phyloP scores from a whole-genome alignment of 768 basidiomycete genomes.

The Rhodosporidiobolus sp. region DNA sequence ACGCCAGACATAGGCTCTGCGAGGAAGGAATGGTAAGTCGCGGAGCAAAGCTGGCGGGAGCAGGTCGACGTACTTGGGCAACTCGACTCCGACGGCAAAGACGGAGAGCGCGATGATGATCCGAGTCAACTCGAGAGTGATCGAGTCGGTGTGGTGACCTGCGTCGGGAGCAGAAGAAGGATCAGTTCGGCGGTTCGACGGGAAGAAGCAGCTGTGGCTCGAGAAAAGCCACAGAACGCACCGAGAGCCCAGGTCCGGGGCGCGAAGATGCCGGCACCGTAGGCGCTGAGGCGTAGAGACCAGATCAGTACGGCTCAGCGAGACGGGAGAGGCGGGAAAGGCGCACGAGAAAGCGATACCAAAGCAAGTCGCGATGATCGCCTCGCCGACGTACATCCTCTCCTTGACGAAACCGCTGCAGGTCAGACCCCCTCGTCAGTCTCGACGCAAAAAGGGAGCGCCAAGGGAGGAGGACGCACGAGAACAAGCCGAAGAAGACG shows the following conservation, averaged over 20 bases:
- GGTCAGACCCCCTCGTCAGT: neutral
- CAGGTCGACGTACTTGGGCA: constrained; percentile 58
- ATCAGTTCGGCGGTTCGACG: too few species aligned
- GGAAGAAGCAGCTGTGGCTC: neutral
- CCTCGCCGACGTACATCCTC: constrained; percentile 91
- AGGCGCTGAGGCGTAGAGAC: constrained; percentile 34
- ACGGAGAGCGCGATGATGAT: constrained; percentile 94
- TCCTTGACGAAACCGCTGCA: constrained; percentile 68
- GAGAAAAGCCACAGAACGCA: neutral
- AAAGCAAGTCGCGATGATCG: constrained; percentile 89
- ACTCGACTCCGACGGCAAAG: constrained; percentile 95
- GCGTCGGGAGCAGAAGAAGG: neutral
- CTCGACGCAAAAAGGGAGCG: neutral
- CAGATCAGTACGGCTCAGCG: neutral
- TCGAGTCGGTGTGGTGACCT: constrained; percentile 58
- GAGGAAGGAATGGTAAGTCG: neutral
- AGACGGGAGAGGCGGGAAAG: neutral
- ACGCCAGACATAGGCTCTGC: constrained; percentile 82
- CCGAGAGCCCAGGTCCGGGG: constrained; percentile 40
- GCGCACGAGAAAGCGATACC: constrained; percentile 57
- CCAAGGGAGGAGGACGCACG: constrained; percentile 23
- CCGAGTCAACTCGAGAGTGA: constrained; percentile 87
- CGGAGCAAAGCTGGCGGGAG: neutral
- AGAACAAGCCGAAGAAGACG: constrained; percentile 42
- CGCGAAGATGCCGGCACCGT: constrained; percentile 44